Percentiles rank a stretch among this genome's conserved stretches.
These are phyloP conservation scores for Antitrichia curtipendula DNA, from an alignment of 225 moss, liverwort and hornwort species.

Conservation along the genomic window DNA sequence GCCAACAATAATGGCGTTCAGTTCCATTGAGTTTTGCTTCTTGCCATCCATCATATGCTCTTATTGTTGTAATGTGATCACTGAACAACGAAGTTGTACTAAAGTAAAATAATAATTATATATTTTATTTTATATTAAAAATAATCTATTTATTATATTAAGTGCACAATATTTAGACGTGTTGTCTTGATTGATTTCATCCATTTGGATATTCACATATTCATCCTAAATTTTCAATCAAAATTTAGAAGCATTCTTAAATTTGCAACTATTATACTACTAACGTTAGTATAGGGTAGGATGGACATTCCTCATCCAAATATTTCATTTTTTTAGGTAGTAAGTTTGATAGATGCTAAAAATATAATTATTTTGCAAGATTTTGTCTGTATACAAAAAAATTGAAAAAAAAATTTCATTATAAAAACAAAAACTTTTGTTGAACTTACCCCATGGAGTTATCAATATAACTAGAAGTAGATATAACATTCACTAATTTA, in stretches of 20 bases:
- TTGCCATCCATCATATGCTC: conserved; percentile 72
- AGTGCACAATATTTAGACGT: too few species aligned
- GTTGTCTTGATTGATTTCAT: background rate
- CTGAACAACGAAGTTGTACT: background rate
- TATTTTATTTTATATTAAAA: background rate
- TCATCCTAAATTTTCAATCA: too few species aligned
- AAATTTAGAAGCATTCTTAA: background rate
- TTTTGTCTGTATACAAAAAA: background rate
- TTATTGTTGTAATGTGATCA: conserved; percentile 67
- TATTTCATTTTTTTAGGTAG: background rate
- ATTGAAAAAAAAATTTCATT: background rate
- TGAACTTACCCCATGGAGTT: accelerated
- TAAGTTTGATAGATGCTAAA: background rate
- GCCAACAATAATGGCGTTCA: conserved; percentile 65
- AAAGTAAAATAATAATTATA: background rate
- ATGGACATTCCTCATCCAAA: background rate
- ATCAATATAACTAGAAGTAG: background rate
- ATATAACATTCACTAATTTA: background rate
- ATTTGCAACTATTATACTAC: background rate
- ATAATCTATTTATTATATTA: background rate
- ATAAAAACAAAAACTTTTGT: accelerated
- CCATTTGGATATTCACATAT: background rate
- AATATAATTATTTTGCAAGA: background rate
- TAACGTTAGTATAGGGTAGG: accelerated
- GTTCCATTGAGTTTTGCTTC: conserved; percentile 44